phyloP scores from a whole-genome alignment of 1,284 basidiomycete genomes.

The Moniliella sp. region DNA sequence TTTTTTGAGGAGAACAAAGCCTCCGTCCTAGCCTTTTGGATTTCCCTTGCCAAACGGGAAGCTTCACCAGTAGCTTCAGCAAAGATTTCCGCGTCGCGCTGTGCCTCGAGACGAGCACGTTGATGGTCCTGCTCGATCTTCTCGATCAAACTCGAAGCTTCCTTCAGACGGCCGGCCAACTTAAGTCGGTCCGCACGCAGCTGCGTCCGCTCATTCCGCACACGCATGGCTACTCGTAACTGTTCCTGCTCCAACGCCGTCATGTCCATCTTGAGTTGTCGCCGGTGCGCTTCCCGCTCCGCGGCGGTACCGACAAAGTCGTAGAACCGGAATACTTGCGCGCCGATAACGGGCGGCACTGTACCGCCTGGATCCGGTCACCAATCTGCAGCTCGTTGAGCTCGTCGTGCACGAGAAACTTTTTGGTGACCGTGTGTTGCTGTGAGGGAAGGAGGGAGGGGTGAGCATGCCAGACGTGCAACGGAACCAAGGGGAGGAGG shows the following conservation, averaged over 20 bases:
- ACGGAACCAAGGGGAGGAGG: background rate
- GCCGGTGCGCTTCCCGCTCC: constrained; percentile 5
- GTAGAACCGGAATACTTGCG: constrained; percentile 17
- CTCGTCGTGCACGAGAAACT: constrained; percentile 26
- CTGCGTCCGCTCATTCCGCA: no score
- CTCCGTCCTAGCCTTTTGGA: no score
- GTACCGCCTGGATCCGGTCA: constrained; percentile 19
- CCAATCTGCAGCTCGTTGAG: constrained; percentile 14
- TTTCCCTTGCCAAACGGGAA: no score
- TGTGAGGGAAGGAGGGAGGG: background rate
- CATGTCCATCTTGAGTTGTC: constrained; percentile 11
- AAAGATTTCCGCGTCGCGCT: no score
- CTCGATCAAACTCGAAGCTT: no score
- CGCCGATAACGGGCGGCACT: constrained; percentile 24
- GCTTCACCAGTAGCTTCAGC: no score
- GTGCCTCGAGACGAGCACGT: no score
- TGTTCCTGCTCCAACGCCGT: constrained; percentile 19
- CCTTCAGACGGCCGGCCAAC: no score
- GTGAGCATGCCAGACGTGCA: background rate
- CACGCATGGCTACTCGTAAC: no score
- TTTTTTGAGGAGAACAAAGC: no score
- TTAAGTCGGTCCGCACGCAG: no score
- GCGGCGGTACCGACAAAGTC: constrained; percentile 10
- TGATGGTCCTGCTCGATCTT: no score
- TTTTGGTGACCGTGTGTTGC: constrained; percentile 16